A percentile compares a stretch with the other conserved stretches of the same genome.
These are phyloP conservation scores for Coemansia interrupta DNA, from an alignment of 192 early-diverging fungal genomes.

Conservation along the genomic window DNA sequence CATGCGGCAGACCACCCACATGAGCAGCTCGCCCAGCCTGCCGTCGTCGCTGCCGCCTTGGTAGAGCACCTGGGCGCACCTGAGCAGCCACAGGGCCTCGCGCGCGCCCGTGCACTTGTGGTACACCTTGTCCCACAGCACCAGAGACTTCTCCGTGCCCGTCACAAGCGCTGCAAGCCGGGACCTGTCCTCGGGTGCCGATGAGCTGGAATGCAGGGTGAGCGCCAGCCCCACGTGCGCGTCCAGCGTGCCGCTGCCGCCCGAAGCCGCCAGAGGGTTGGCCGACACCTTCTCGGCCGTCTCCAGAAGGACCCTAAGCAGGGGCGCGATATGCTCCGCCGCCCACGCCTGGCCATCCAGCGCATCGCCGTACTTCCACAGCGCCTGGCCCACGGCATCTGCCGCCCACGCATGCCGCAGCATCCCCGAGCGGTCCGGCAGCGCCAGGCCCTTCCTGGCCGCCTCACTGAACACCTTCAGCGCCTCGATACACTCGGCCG, in stretches of 20 bases:
- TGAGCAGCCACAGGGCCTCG: conserved; percentile 68
- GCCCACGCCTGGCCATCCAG: conserved; percentile 8
- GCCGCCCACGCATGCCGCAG: conserved; percentile 66
- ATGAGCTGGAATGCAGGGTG: conserved; percentile 26
- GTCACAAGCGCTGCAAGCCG: conserved; percentile 30
- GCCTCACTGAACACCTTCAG: conserved; percentile 7
- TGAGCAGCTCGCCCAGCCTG: conserved; percentile 17
- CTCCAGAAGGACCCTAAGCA: conserved; percentile 51
- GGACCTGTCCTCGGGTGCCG: not conserved
- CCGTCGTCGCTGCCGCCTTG: conserved; percentile 26
- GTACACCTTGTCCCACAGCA: conserved; percentile 81
- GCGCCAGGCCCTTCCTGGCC: conserved; percentile 52
- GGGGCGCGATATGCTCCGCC: conserved; percentile 29
- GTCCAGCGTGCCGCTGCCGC: conserved; percentile 58
- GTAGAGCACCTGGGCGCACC: conserved; percentile 53
- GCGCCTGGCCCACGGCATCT: conserved; percentile 54
- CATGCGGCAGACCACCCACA: conserved; percentile 44
- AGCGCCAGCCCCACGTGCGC: conserved; percentile 62
- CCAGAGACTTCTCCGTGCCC: conserved; percentile 64
- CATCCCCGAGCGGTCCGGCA: conserved; percentile 60
- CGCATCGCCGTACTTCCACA: conserved; percentile 34
- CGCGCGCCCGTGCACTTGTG: conserved; percentile 60
- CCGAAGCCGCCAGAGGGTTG: conserved; percentile 55
- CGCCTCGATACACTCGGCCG: not conserved
- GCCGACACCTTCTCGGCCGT: conserved; percentile 58